Evolutionary conservation across 306 rosid genomes (phyloP).

Genomic region (Vicia faba): DNA sequence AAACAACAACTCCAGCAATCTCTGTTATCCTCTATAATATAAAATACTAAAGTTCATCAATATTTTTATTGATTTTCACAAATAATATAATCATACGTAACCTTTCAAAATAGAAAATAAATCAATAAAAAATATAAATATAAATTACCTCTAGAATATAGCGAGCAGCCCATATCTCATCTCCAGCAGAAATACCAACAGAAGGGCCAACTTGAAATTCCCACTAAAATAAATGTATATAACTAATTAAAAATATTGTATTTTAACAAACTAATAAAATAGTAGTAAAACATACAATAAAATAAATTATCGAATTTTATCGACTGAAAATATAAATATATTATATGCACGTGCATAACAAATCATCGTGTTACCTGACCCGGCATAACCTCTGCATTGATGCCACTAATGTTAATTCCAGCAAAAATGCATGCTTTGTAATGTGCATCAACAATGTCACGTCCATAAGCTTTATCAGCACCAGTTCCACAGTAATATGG

Average conservation of each 20-base stretch:
- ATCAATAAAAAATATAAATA: not conserved
- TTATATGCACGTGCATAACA: not conserved
- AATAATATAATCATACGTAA: conserved; percentile 17
- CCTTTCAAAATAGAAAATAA: not conserved
- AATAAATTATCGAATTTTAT: no score
- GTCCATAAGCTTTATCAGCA: conserved; percentile 76
- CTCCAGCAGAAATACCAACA: conserved; percentile 60
- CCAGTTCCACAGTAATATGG: conserved; percentile 74
- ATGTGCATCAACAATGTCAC: conserved; percentile 69
- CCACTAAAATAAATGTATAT: conserved; percentile 41
- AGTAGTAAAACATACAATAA: not conserved
- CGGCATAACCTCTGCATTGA: conserved; percentile 79
- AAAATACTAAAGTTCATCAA: conserved; percentile 14
- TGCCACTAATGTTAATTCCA: conserved; percentile 67
- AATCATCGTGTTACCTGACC: conserved; percentile 50
- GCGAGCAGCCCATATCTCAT: conserved; percentile 63
- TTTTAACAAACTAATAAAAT: conserved; percentile 1
- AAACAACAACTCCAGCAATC: conserved; percentile 55
- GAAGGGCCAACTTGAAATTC: conserved; percentile 68
- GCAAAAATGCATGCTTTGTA: conserved; percentile 74
- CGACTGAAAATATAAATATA: not conserved
- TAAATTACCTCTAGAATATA: conserved; percentile 55
- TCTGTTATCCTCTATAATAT: conserved; percentile 54
- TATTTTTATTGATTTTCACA: not conserved
- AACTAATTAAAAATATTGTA: not conserved